Evolutionary conservation across 208 protist species (phyloP), one percentile per base, ranked within the genome.

Genomic region (Wallacemonas sp.): DNA sequence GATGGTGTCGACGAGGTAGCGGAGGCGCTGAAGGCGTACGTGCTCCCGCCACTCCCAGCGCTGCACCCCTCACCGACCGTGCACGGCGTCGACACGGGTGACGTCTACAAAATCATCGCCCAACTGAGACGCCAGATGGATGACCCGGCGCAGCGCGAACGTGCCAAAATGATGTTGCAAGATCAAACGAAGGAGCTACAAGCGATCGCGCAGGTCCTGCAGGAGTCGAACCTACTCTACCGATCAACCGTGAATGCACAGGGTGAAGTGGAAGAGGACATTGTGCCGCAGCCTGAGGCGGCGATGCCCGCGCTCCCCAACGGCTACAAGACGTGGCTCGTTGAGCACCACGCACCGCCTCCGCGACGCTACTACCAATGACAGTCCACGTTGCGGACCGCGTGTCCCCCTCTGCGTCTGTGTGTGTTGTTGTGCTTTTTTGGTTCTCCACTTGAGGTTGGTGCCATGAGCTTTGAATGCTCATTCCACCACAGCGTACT

Each of bases 51-150:
- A 3, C 76, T 93, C 2, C 81, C 87, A 5, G 79, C 81, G 2
- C 78, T 79, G 33, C 42, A 71, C 42, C 69, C 72, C 17, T 75
- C 87, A 33, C 36, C 67, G 11, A 75, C 73, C 11, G 70, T 93
- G 6, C 65, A 86, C 42, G 87, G 77, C 56, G 72, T 89, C 53
- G 70, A 61, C 42, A 73, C 74, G 2, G 49, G 66, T 3, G 87
- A 90, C 34, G 72, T 90, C 19, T 93, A 93, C 73, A 80, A 76
- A 67, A 84, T 88, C 39, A 84, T 93, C 31, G 72, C 63, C 41
- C 78, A 88, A 63, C 71, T 93, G 41, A 70, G 81, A 2, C 72
- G 79, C 0, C 77, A 84, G 33, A 70, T 86, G 39, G 87, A 90
- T 33, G 81, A 88, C 68, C 70, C 77, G 3, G 66, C 77, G 26